phyloP scores from a whole-genome alignment of 306 rosid species.

The Medicago truncatula region MtrunA17r5.0-ANR NC_053046.1:7868001-7868500 shows the following conservation, averaged over 20 bases:
- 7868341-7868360: conserved; percentile 16
- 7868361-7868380: not conserved
- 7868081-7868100: conserved; percentile 81
- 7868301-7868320: conserved; percentile 30
- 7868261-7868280: conserved; percentile 99
- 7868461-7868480: conserved; percentile 8
- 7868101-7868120: conserved; percentile 87
- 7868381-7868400: not conserved
- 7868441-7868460: conserved; percentile 1
- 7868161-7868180: conserved; percentile 90
- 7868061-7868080: conserved; percentile 68
- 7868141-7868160: conserved; percentile 98
- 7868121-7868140: conserved; percentile 93
- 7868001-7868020: conserved; percentile 63
- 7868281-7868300: conserved; percentile 90
- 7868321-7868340: conserved; percentile 21
- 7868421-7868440: not conserved
- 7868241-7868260: conserved; percentile 96
- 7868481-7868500: conserved; percentile 13
- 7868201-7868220: conserved; percentile 96
- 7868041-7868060: conserved; percentile 54
- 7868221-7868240: conserved; percentile 97
- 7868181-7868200: conserved; percentile 97
- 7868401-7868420: not conserved
- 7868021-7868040: conserved; percentile 57